Evolutionary conservation across 306 rosid genomes (phyloP), one percentile per base, ranked within the genome.

Genomic region (Glycyrrhiza uralensis): DNA sequence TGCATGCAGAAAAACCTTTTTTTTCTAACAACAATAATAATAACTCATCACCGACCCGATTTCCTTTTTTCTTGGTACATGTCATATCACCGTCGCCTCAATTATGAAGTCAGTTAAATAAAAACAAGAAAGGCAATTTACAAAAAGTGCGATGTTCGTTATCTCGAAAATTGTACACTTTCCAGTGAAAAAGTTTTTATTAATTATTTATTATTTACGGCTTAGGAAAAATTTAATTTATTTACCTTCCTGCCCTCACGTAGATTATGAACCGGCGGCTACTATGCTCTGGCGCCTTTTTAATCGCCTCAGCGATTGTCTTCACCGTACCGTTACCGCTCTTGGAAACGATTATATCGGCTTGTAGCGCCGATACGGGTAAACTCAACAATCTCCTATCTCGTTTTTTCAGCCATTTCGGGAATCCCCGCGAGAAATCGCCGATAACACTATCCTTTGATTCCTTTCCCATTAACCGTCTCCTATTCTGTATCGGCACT

Each of bases 241-340:
- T 30, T 84, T 93, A 91, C 99, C 96, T 89, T 89, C 96, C 99
- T 69, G 89, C 94, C 84, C 28, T 91, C 14, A 95, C 86, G 87
- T 89, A 86, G 18, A 95, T 91, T 10, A 95, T 69, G 38, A 82
- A 80, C 12, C 97, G 82, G 1, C 77, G 91, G 8, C 0, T 13
- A 46, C 96, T 70, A 8, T 76, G 68, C 42, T 89, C 85, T 0
- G 99, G 97, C 6, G 90, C 97, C 7, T 60, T 81, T 69, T 91
- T 95, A 0, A 95, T 87, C 1, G 99, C 99, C 67, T 91, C 96
- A 0, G 81, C 14, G 9, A 95, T 83, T 14, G 95, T 82, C 84
- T 60, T 85, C 44, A 18, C 75, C 12, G 88, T 84, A 12, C 96
- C 96, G 5, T 68, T 80, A 5, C 96, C 97, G 11, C 76, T 70